These are phyloP conservation scores for Colletotrichum cereale DNA, from an alignment of 2,329 filamentous ascomycete species.

Conservation along the genomic window DNA sequence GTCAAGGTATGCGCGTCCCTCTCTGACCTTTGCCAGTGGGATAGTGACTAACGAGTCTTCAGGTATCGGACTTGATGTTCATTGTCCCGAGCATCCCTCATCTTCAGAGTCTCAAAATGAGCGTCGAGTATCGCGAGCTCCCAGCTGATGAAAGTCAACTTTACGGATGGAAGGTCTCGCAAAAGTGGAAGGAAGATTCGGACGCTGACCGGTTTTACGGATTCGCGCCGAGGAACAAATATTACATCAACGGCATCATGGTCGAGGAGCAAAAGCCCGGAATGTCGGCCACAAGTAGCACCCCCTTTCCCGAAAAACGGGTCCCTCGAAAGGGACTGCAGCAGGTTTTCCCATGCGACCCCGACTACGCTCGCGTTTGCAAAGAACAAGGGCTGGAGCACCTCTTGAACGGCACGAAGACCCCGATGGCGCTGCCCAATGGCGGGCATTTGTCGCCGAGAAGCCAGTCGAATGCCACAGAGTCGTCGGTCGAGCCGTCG, in stretches of 20 bases:
- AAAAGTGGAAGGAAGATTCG: slow-evolving; percentile 72
- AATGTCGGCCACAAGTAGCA: slow-evolving; percentile 61
- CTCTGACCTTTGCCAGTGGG: too few relatives aligned
- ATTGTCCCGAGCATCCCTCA: slow-evolving; percentile 70
- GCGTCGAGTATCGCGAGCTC: slow-evolving; percentile 71
- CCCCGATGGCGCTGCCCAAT: slow-evolving; percentile 58
- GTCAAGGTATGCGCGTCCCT: slow-evolving; percentile 67
- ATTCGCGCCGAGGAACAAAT: slow-evolving; percentile 69
- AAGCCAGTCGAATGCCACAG: slow-evolving; percentile 48
- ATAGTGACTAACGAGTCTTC: slow-evolving; percentile 39
- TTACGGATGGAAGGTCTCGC: slow-evolving; percentile 54
- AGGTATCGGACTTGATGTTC: slow-evolving; percentile 73
- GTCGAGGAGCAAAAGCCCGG: slow-evolving; percentile 65
- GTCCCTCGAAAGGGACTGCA: slow-evolving; percentile 68
- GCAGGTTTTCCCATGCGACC: slow-evolving; percentile 66
- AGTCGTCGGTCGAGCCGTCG: slow-evolving; percentile 24
- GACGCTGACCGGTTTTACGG: slow-evolving; percentile 63
- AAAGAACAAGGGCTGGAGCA: slow-evolving; percentile 69
- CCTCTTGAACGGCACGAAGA: slow-evolving; percentile 61
- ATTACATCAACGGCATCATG: slow-evolving; percentile 68
- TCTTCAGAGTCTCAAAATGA: slow-evolving; percentile 66
- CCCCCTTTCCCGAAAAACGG: slow-evolving; percentile 66
- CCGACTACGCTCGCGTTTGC: slow-evolving; percentile 68
- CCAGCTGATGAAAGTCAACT: slow-evolving; percentile 63
- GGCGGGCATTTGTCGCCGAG: slow-evolving; percentile 62